Conservation (phyloP, 2,329 filamentous ascomycete species). For the Akanthomyces lecanii region DNA sequence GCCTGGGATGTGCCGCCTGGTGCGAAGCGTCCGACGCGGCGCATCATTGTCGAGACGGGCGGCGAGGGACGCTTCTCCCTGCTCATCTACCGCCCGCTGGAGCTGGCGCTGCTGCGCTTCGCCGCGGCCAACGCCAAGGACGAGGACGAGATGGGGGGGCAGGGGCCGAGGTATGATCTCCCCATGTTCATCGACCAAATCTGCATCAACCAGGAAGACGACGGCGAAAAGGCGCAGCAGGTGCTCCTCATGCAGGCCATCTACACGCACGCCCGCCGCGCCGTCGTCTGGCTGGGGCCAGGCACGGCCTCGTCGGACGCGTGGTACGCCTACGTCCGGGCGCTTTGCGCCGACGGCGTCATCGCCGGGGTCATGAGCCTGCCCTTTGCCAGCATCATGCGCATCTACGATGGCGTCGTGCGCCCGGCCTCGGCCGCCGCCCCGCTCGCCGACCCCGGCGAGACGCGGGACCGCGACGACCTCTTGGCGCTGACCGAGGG, state of each 20-base stretch:
- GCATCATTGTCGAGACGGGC: slow-evolving; percentile 25
- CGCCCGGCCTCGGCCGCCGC: slow-evolving; percentile 13
- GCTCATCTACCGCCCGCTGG: slow-evolving; percentile 27
- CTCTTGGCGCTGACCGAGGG: slow-evolving; percentile 24
- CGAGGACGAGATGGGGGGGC: no score
- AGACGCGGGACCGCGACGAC: slow-evolving; percentile 26
- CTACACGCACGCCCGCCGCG: slow-evolving; percentile 23
- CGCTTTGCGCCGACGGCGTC: slow-evolving; percentile 22
- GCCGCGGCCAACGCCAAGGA: neutral
- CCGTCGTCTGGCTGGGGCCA: slow-evolving; percentile 29
- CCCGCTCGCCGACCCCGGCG: slow-evolving; percentile 19
- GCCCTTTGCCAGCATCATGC: slow-evolving; percentile 21
- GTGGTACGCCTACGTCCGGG: slow-evolving; percentile 21
- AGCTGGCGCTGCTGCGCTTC: slow-evolving; percentile 26
- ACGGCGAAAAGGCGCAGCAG: slow-evolving; percentile 25
- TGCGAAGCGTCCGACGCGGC: slow-evolving; percentile 20
- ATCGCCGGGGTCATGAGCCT: slow-evolving; percentile 25
- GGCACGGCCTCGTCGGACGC: slow-evolving; percentile 21
- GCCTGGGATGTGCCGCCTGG: slow-evolving; percentile 24
- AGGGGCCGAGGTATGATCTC: neutral
- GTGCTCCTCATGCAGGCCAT: slow-evolving; percentile 29
- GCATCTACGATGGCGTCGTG: slow-evolving; percentile 30
- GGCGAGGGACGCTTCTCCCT: slow-evolving; percentile 18
- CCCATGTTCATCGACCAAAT: slow-evolving; percentile 31
- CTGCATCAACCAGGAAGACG: slow-evolving; percentile 29